These are phyloP conservation scores for Hymenoscyphus albidus DNA, from an alignment of 2,329 filamentous ascomycete genomes.

Conservation along the genomic window DNA sequence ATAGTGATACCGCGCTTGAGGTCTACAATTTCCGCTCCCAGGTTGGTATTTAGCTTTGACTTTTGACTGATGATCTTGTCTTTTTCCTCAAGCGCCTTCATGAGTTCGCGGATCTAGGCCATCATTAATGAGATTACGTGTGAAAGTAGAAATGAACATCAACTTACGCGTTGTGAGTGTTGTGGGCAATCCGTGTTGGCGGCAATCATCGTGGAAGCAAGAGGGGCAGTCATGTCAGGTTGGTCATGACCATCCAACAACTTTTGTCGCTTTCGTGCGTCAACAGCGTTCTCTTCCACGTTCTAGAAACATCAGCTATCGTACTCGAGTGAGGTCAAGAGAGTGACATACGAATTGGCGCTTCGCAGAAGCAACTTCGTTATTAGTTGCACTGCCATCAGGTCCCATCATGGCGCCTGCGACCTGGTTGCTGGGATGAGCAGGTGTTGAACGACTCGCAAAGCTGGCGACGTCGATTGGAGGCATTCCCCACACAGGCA, in stretches of 20 bases:
- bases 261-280: too few species aligned
- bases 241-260: conserved; percentile 1
- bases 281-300: too few species aligned
- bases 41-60: conserved; percentile 38
- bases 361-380: background rate
- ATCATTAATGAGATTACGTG: background rate
- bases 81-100: conserved; percentile 26
- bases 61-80: conserved; percentile 16
- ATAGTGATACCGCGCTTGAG: conserved; percentile 42
- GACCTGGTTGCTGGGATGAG: too few species aligned
- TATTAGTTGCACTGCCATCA: background rate
- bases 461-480: conserved; percentile 23
- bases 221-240: background rate
- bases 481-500: conserved; percentile 27
- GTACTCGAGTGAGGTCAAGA: too few species aligned
- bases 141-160: background rate
- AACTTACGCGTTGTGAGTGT: background rate
- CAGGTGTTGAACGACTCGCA: background rate
- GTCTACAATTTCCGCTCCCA: conserved; percentile 46
- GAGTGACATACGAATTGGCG: background rate
- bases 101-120: conserved; percentile 36
- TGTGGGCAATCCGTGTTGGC: background rate
- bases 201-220: background rate
- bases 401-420: too few species aligned
- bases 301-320: too few species aligned